These are phyloP conservation scores for Boletus eberwhitei DNA, from an alignment of 768 basidiomycete genomes.

Conservation along the genomic window DNA sequence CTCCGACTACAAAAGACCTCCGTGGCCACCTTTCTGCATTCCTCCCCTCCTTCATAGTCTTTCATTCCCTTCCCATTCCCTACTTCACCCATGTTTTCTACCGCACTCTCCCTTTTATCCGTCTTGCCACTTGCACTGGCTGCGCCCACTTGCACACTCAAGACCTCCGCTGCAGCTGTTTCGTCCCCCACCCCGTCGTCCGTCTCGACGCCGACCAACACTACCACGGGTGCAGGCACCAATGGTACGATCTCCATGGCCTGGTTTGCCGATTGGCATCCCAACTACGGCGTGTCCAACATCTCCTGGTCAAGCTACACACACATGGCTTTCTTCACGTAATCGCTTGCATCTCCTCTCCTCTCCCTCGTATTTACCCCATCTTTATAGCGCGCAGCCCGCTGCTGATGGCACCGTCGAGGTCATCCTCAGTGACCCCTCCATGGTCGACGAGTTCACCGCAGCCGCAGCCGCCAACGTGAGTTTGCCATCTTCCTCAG, in stretches of 20 bases:
- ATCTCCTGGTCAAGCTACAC: slow-evolving; percentile 70
- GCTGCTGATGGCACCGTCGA: slow-evolving; percentile 12
- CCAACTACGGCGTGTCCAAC: slow-evolving; percentile 42
- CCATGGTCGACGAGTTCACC: slow-evolving; percentile 19
- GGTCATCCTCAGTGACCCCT: slow-evolving; percentile 1
- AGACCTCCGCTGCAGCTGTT: not conserved
- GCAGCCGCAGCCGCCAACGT: slow-evolving; percentile 27
- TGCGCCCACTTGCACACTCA: slow-evolving; percentile 28
- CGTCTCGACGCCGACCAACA: not conserved
- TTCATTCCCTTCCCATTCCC: slow-evolving; percentile 9
- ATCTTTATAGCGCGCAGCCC: slow-evolving; percentile 21
- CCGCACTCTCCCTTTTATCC: slow-evolving; percentile 20
- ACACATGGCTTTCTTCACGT: slow-evolving; percentile 63
- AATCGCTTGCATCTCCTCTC: not conserved
- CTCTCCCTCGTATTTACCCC: not conserved
- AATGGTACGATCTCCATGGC: slow-evolving; percentile 44
- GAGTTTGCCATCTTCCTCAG: not conserved
- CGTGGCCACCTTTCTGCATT: not conserved
- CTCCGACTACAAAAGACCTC: slow-evolving; percentile 11
- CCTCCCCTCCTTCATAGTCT: slow-evolving; percentile 14
- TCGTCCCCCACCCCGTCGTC: slow-evolving; percentile 2
- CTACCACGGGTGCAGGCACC: slow-evolving; percentile 22
- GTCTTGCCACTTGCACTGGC: slow-evolving; percentile 27
- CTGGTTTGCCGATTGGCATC: slow-evolving; percentile 73
- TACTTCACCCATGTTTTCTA: slow-evolving; percentile 15